Percentiles rank a stretch among this genome's conserved stretches.
These are phyloP conservation scores for Apocynum venetum DNA, from an alignment of 257 asterid genomes.

Conservation along the genomic window DNA sequence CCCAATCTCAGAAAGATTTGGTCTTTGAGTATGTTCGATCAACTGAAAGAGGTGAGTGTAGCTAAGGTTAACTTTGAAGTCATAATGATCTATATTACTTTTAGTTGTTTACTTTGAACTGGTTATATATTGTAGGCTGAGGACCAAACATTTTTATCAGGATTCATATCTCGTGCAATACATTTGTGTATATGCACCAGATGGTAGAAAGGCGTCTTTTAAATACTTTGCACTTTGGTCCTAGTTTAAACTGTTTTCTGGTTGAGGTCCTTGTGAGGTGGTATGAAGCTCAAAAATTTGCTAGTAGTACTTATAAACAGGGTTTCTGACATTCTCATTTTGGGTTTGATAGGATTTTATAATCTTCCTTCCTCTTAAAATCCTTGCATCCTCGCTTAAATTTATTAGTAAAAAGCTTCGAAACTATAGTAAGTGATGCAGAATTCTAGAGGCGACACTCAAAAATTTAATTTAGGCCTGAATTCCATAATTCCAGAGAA, in stretches of 20 bases:
- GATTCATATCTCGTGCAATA: neutral
- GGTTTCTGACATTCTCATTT: too few species aligned
- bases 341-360: too few species aligned
- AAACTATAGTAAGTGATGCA: too few species aligned
- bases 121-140: neutral
- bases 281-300: neutral
- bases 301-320: neutral
- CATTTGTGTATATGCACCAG: neutral
- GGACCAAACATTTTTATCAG: neutral
- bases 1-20: slow-evolving; percentile 19
- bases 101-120: neutral
- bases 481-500: too few species aligned
- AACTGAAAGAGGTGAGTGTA: slow-evolving; percentile 22
- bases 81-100: neutral
- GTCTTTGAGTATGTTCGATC: slow-evolving; percentile 25
- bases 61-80: neutral
- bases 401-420: too few species aligned
- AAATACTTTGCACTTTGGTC: neutral
- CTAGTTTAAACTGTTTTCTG: neutral
- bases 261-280: neutral
- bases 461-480: too few species aligned
- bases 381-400: too few species aligned
- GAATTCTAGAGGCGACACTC: too few species aligned
- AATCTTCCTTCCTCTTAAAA: too few species aligned
- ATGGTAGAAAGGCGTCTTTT: neutral